Evolutionary conservation across 2,329 filamentous ascomycete genomes (phyloP), one percentile per base, ranked within the genome.

Genomic region (Fusarium anthophilum): DNA sequence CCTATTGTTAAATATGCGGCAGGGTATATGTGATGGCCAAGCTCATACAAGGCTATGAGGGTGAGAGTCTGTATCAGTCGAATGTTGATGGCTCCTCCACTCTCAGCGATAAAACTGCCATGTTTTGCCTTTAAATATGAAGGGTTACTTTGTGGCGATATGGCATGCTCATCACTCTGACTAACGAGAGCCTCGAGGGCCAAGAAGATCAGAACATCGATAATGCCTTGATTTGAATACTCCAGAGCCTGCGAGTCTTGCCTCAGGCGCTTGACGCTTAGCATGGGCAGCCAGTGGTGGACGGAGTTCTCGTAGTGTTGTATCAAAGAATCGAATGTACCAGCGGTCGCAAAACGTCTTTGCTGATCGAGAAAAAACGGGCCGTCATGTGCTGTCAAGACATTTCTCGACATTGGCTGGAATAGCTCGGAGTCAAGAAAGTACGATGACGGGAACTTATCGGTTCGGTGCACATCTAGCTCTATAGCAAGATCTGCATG

Each of bases 181-280:
- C 3, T 44, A 14, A 57, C 1, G 1, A 57, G 26, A 15, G 39
- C 39, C 22, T 62, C 24, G 1, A 62, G 39, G 5, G 20, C 32
- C 4, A 62, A 11, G 12, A 44, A 43, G 2, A 18, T 15, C 4
- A 47, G 39, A 17, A 57, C 17, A 12, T 35, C 39, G 15, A 57
- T 18, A 10, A 12, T 4, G 5, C 55, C 38, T 0, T 2, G 38
- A 47, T 3, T 22, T 8, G 39, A 12, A 3, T 24, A 4, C 2
- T 0, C 7, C 2, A 35, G 4, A 26, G 2, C 12, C 0, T 32
- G 4, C 20, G 32, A 10, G 0, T n/a, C 10, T 51, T 54, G 45
- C n/a, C 13, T 35, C 1, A 58, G 10, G 6, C 50, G 50, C 20
- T 62, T 62, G 5, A 45, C 0, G 1, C 39, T 57, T 0, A 62